Evolutionary conservation across 2,329 filamentous ascomycete species (phyloP).

Genomic region (Eurotiales sp.): DNA sequence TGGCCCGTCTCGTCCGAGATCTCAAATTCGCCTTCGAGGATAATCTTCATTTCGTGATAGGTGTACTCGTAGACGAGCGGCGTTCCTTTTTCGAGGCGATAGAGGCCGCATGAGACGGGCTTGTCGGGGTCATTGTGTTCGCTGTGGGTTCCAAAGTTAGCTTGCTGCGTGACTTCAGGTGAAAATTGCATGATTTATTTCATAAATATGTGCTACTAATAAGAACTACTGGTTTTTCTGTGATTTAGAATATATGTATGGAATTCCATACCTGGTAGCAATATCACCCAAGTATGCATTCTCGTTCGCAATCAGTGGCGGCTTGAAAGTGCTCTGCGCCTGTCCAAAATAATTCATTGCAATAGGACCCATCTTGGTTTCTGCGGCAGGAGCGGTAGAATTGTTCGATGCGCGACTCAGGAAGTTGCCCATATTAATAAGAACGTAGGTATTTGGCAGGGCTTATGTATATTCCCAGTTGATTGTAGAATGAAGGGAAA

Average conservation of each 20-base stretch:
- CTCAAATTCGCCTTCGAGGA: constrained; percentile 63
- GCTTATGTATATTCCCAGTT: too few species aligned
- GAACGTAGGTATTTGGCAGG: background rate
- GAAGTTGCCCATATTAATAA: constrained; percentile 5
- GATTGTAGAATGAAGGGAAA: background rate
- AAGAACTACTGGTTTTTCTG: too few species aligned
- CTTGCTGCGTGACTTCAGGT: too few species aligned
- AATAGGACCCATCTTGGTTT: constrained; percentile 15
- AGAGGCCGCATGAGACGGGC: constrained; percentile 62
- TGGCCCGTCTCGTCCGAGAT: constrained; percentile 62
- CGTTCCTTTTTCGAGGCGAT: constrained; percentile 64
- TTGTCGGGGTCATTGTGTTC: constrained; percentile 54
- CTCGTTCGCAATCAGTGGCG: constrained; percentile 63
- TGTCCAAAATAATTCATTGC: constrained; percentile 53
- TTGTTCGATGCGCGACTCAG: constrained; percentile 9
- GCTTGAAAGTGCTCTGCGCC: constrained; percentile 59
- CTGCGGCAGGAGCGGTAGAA: background rate
- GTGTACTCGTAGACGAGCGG: constrained; percentile 66
- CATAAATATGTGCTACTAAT: too few species aligned
- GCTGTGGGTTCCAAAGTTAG: constrained; percentile 27
- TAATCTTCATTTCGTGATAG: constrained; percentile 72
- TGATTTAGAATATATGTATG: too few species aligned
- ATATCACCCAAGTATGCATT: constrained; percentile 67
- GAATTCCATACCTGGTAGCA: constrained; percentile 47
- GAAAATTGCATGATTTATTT: too few species aligned